Base-by-base conservation (phyloP, 345 rosid genomes). In the Arabidopsis thaliana region DNA sequence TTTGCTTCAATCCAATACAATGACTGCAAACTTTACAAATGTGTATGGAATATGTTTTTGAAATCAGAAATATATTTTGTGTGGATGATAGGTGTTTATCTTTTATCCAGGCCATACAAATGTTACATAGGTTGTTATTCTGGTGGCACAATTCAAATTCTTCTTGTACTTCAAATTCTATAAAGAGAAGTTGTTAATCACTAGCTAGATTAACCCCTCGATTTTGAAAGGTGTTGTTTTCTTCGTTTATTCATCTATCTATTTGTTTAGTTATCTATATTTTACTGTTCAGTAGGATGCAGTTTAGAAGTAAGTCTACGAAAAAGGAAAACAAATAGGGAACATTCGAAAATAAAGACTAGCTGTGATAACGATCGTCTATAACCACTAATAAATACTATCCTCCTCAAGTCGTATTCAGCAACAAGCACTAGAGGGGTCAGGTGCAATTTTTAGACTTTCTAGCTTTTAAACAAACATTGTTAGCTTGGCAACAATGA, bases 301-400 rank as follows among this genome's bases (percentile, higher is more conserved):
- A 40, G 62, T 14, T 40, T 50, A 40, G 55, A 59, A 75, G 44
- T 9, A 49, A 59, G 79, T 59, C 69, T 75, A 67, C 41, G 10
- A 50, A 59, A 32, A 50, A n/a, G 62, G 6, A 38, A 50, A 67
- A 28, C 32, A 9, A 38, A 42, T 7, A 75, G 46, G 42, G 56
- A 59, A 59, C 41, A 42, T 67, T 50, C 62, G n/a, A 41, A 51
- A 44, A 20, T 33, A 67, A 41, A 2, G 4, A 67, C 12, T 59
- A 51, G 67, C n/a, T 25, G 34, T 50, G 79, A 67, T 14, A 51
- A 67, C 68, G 79, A 75, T 40, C 25, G 67, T 40, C 55, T 59
- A 37, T 59, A 48, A 8, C 8, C 51, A 22, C 33, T 50, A 40
- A 40, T 59, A 58, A 59, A 28, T 60, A 55, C 53, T 4, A 50